phyloP scores from a whole-genome alignment of 305 asterid species.

The Vinca major region DNA sequence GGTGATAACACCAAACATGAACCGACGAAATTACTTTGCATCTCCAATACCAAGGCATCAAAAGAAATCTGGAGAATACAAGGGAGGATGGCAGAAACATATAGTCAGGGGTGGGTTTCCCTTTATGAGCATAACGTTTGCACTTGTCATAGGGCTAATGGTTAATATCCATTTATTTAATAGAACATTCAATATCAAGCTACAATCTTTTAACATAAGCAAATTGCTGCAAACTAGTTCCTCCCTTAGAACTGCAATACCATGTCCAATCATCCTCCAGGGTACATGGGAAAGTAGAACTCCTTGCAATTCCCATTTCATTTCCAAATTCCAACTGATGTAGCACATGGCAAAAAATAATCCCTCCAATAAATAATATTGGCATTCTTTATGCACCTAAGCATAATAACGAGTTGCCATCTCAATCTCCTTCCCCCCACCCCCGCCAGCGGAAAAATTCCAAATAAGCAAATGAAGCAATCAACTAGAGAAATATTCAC shows the following conservation, averaged over 20 bases:
- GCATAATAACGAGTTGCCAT: neutral
- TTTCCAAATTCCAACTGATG: neutral
- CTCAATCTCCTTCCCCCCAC: too few relatives aligned
- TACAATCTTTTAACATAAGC: too few relatives aligned
- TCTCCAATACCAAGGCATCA: neutral
- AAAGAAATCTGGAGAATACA: neutral
- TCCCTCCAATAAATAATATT: neutral
- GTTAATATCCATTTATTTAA: too few relatives aligned
- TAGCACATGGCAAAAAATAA: neutral
- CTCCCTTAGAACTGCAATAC: neutral
- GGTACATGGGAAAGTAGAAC: neutral
- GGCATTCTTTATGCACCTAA: neutral
- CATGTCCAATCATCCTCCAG: neutral
- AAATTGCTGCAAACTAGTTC: neutral
- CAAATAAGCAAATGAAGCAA: neutral
- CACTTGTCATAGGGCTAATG: neutral
- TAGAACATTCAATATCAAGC: too few relatives aligned
- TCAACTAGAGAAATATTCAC: neutral
- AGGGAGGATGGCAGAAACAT: neutral
- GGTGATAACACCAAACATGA: neutral
- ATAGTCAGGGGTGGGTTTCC: neutral
- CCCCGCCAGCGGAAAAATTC: too few relatives aligned
- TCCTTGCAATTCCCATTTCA: neutral
- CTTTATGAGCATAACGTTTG: neutral
- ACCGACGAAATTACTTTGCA: neutral